Conservation (phyloP, 2,329 filamentous ascomycete genomes). For the Penicillium sp. region DNA sequence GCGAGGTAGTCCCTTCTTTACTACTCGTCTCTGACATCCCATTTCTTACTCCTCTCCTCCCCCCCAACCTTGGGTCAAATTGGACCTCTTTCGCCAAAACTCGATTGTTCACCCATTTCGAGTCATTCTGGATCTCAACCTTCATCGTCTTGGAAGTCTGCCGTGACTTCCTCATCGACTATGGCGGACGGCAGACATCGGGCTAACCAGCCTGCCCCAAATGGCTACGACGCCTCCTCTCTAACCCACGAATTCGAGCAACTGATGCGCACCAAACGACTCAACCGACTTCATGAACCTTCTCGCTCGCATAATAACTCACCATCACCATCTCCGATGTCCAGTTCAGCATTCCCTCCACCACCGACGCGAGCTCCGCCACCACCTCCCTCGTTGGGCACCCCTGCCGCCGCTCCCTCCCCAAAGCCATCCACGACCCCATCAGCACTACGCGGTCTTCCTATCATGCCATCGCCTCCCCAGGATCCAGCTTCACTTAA, state of each 20-base stretch:
- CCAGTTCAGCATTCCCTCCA: slow-evolving; percentile 30
- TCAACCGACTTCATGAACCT: slow-evolving; percentile 73
- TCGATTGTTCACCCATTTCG: slow-evolving; percentile 1
- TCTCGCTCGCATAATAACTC: slow-evolving; percentile 58
- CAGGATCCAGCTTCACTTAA: slow-evolving; percentile 68
- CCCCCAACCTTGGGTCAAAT: background rate
- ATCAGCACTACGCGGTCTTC: slow-evolving; percentile 54
- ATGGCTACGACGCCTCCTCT: slow-evolving; percentile 70
- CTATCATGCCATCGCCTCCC: slow-evolving; percentile 72
- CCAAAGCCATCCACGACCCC: slow-evolving; percentile 35
- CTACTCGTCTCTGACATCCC: slow-evolving; percentile 12
- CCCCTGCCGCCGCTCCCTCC: slow-evolving; percentile 39
- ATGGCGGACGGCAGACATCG: slow-evolving; percentile 40
- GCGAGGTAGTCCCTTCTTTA: slow-evolving; percentile 13
- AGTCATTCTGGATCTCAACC: slow-evolving; percentile 29
- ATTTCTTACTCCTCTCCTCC: slow-evolving; percentile 6
- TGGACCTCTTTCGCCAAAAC: slow-evolving; percentile 4
- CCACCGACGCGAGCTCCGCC: slow-evolving; percentile 38
- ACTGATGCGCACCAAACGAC: slow-evolving; percentile 77
- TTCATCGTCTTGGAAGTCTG: slow-evolving; percentile 13
- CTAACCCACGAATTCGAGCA: slow-evolving; percentile 83
- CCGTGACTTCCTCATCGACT: slow-evolving; percentile 30
- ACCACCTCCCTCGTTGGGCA: slow-evolving; percentile 34
- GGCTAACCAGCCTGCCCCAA: slow-evolving; percentile 29
- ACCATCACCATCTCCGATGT: slow-evolving; percentile 54